phyloP scores from a whole-genome alignment of 768 basidiomycete species.

The Phallus indusiatus region DNA sequence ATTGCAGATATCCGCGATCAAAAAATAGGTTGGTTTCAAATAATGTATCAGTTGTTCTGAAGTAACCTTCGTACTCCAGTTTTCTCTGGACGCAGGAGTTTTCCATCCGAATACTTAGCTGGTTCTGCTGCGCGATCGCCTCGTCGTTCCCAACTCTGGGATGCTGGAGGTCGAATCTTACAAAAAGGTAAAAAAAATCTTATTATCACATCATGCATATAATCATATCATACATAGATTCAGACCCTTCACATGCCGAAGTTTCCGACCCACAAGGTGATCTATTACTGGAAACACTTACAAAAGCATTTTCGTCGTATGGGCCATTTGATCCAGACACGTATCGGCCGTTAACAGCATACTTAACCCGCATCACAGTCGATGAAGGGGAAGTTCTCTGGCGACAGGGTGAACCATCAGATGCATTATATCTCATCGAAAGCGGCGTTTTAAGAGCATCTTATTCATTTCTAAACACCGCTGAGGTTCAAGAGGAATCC shows the following conservation, averaged over 20 bases:
- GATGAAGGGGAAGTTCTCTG: conserved; percentile 59
- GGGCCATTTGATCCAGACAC: conserved; percentile 44
- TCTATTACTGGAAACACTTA: conserved; percentile 67
- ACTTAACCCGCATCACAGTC: conserved; percentile 56
- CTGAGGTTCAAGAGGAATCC: conserved; percentile 69
- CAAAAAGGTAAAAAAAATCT: conserved; percentile 37
- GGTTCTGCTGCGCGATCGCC: conserved; percentile 55
- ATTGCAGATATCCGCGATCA: conserved; percentile 33
- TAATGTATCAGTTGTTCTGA: neutral
- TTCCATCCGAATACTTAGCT: conserved; percentile 31
- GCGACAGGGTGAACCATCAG: conserved; percentile 64
- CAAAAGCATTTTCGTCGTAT: conserved; percentile 74
- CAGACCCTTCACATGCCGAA: no score
- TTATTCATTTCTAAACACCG: conserved; percentile 66
- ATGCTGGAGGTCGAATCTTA: conserved; percentile 65
- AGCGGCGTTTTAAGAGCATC: conserved; percentile 76
- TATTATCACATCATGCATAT: no score
- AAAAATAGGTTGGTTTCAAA: neutral
- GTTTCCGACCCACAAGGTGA: no score
- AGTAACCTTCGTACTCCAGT: conserved; percentile 22
- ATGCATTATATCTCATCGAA: conserved; percentile 85
- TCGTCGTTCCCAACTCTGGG: conserved; percentile 53
- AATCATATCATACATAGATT: no score
- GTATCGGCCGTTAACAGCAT: conserved; percentile 56
- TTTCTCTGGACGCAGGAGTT: conserved; percentile 50